phyloP scores from a whole-genome alignment of 768 basidiomycete genomes.

The Mycena maculata region DNA sequence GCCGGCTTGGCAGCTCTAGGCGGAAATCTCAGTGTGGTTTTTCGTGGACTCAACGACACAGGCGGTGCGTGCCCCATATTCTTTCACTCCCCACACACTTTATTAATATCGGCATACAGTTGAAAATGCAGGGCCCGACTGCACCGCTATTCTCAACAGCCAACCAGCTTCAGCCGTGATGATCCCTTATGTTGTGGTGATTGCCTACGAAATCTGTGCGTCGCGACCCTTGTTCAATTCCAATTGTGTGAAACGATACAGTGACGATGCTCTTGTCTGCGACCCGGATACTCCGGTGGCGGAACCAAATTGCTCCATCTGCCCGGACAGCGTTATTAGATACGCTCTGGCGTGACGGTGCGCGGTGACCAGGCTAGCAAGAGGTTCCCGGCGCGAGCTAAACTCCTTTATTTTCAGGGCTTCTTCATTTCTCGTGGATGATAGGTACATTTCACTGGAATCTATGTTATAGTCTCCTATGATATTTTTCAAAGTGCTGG shows the following conservation, averaged over 20 bases:
- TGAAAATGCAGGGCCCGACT: neutral
- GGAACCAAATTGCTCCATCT: slow-evolving; percentile 8
- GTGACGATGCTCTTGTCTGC: slow-evolving; percentile 26
- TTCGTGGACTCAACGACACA: too few relatives aligned
- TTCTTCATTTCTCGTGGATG: slow-evolving; percentile 31
- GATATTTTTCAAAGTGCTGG: neutral
- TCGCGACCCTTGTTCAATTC: neutral
- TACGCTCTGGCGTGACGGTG: slow-evolving; percentile 33
- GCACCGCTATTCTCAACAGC: slow-evolving; percentile 6
- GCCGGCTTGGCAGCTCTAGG: too few relatives aligned
- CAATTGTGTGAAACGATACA: neutral
- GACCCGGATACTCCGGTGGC: slow-evolving; percentile 25
- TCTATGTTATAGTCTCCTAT: neutral
- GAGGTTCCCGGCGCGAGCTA: neutral
- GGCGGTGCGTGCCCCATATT: too few relatives aligned
- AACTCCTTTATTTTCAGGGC: slow-evolving; percentile 6
- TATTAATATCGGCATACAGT: too few relatives aligned
- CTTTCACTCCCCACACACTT: too few relatives aligned
- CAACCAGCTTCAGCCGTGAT: slow-evolving; percentile 12
- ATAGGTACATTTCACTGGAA: slow-evolving; percentile 7
- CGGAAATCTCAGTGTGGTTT: too few relatives aligned
- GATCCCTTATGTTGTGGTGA: slow-evolving; percentile 18
- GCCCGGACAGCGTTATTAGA: slow-evolving; percentile 28
- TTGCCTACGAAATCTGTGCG: slow-evolving; percentile 31
- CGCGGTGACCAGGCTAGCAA: neutral